These are phyloP conservation scores for Amanita fuliginea DNA, from an alignment of 768 basidiomycete species.

Conservation along the genomic window DNA sequence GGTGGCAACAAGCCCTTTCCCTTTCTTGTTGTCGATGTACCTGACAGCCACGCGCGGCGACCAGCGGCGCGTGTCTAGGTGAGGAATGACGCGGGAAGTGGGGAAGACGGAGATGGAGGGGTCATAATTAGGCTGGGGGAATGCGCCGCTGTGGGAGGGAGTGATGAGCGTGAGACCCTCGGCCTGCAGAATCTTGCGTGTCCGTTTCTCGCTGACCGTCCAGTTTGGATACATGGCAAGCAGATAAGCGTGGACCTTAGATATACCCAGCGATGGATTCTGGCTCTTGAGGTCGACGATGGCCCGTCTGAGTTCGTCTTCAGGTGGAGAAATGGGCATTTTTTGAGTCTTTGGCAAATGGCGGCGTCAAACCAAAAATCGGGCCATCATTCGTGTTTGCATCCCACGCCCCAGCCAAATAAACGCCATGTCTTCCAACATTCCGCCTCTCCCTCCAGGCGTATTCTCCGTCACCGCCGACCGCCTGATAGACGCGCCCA, in stretches of 20 bases:
- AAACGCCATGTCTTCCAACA: slow-evolving; percentile 10
- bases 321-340: slow-evolving; percentile 34
- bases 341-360: neutral
- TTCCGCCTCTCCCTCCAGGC: slow-evolving; percentile 18
- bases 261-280: slow-evolving; percentile 57
- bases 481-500: slow-evolving; percentile 36
- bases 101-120: slow-evolving; percentile 31
- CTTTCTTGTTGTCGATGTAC: slow-evolving; percentile 59
- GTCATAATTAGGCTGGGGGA: slow-evolving; percentile 1
- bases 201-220: slow-evolving; percentile 78
- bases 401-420: neutral
- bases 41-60: slow-evolving; percentile 53
- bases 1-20: slow-evolving; percentile 74
- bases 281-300: slow-evolving; percentile 42
- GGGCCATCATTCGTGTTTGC: slow-evolving; percentile 1
- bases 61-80: slow-evolving; percentile 53
- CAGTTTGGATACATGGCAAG: slow-evolving; percentile 52
- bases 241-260: slow-evolving; percentile 59
- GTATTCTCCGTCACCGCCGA: slow-evolving; percentile 27
- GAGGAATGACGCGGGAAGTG: slow-evolving; percentile 50
- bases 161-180: slow-evolving; percentile 34
- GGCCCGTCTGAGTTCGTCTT: slow-evolving; percentile 49
- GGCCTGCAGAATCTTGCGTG: slow-evolving; percentile 56
- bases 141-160: slow-evolving; percentile 7
- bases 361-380: neutral